phyloP scores from a whole-genome alignment of 2,329 filamentous ascomycete genomes.

The Pseudofabraea citricarpa region DNA sequence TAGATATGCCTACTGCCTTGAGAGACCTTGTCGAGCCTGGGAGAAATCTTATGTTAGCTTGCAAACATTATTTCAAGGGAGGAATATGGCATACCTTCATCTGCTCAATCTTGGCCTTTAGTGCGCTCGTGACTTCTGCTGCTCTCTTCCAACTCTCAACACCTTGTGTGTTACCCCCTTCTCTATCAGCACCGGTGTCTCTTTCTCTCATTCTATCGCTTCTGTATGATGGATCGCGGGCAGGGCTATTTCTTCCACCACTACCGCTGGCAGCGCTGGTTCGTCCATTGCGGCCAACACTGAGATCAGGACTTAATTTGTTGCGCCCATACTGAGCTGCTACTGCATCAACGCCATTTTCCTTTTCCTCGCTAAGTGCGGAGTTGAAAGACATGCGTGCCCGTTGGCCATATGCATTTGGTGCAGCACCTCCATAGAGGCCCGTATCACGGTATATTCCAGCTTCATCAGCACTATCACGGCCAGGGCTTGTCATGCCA shows the following conservation, averaged over 20 bases:
- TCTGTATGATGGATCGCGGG: constrained; percentile 15
- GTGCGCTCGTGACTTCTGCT: constrained; percentile 93
- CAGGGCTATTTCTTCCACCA: constrained; percentile 26
- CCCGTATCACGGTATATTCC: constrained; percentile 52
- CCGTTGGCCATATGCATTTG: constrained; percentile 17
- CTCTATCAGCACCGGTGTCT: constrained; percentile 26
- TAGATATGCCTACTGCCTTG: constrained; percentile 31
- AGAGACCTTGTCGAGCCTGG: constrained; percentile 47
- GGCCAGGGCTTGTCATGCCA: constrained; percentile 33
- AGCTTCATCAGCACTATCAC: constrained; percentile 51
- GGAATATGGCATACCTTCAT: constrained; percentile 67
- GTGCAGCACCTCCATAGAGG: constrained; percentile 21
- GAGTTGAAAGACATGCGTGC: constrained; percentile 54
- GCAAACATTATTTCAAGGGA: background rate
- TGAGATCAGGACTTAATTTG: constrained; percentile 26
- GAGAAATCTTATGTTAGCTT: constrained; percentile 4
- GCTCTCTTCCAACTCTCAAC: constrained; percentile 96
- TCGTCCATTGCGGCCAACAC: constrained; percentile 20
- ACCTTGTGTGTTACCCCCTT: constrained; percentile 32
- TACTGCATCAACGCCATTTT: constrained; percentile 52
- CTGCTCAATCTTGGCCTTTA: constrained; percentile 96
- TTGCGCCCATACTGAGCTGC: constrained; percentile 22
- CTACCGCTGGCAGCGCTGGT: constrained; percentile 26
- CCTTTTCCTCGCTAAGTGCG: constrained; percentile 68
- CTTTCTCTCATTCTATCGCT: constrained; percentile 23